phyloP scores from a whole-genome alignment of 257 asterid species.

The Ilex asprella region DNA sequence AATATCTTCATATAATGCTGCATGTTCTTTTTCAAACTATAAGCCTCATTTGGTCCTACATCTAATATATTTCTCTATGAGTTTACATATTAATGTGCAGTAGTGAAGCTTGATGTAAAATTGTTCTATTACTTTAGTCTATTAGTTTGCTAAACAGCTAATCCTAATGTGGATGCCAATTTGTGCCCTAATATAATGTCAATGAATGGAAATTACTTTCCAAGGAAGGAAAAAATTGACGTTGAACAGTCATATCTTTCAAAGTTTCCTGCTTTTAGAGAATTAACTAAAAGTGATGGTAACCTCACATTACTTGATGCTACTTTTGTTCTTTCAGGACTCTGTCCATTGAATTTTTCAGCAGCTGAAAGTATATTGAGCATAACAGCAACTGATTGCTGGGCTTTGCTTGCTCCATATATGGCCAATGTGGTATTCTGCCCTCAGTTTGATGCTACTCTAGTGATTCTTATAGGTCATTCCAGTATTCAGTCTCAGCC shows the following conservation, averaged over 20 bases:
- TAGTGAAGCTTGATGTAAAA: no score
- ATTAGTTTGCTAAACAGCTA: no score
- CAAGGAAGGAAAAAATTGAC: background rate
- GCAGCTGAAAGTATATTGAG: slow-evolving; percentile 17
- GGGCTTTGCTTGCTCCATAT: slow-evolving; percentile 33
- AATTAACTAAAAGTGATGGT: background rate
- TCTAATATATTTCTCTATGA: no score
- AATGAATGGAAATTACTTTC: background rate
- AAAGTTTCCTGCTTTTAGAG: background rate
- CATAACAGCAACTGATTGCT: slow-evolving; percentile 27
- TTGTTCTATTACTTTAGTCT: no score
- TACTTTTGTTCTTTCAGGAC: slow-evolving; percentile 16
- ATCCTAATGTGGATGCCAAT: no score
- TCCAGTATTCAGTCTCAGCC: slow-evolving; percentile 12
- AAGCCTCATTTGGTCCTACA: no score
- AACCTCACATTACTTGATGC: background rate
- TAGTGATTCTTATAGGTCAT: slow-evolving; percentile 27
- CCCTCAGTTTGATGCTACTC: slow-evolving; percentile 28
- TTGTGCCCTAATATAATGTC: no score
- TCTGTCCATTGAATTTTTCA: slow-evolving; percentile 22
- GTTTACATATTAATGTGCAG: no score
- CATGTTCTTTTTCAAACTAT: no score
- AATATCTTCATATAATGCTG: no score
- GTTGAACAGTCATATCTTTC: background rate
- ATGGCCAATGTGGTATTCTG: slow-evolving; percentile 28